These are phyloP conservation scores for Cercophora samala DNA, from an alignment of 495 filamentous ascomycete species.

Conservation along the genomic window DNA sequence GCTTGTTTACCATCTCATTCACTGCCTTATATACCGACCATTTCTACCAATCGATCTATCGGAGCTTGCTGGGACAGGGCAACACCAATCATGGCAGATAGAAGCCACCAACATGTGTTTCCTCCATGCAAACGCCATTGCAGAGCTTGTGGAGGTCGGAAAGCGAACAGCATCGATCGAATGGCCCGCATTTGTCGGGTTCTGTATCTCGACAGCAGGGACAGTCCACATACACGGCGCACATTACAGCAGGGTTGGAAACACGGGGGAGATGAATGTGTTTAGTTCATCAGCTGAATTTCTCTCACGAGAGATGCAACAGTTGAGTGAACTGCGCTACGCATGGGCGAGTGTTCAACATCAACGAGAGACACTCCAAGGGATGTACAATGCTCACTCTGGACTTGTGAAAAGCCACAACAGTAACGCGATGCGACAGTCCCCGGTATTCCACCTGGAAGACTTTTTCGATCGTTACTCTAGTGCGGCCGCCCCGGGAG, in stretches of 20 bases:
- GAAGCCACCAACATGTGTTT: constrained; percentile 84
- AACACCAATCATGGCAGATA: constrained; percentile 89
- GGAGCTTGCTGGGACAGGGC: constrained; percentile 71
- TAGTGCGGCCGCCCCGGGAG: constrained; percentile 41
- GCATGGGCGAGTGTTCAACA: constrained; percentile 75
- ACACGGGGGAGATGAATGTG: constrained; percentile 55
- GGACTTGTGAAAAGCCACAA: constrained; percentile 70
- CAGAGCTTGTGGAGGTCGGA: constrained; percentile 75
- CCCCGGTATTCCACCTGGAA: constrained; percentile 76
- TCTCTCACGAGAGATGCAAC: constrained; percentile 71
- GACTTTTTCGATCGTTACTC: constrained; percentile 81
- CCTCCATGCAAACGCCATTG: constrained; percentile 80
- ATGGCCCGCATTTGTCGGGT: constrained; percentile 79
- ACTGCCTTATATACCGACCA: constrained; percentile 79
- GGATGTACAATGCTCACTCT: constrained; percentile 66
- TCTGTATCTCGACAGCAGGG: constrained; percentile 76
- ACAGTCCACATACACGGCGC: constrained; percentile 83
- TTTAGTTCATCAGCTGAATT: constrained; percentile 62
- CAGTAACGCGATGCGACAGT: constrained; percentile 57
- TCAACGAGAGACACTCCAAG: constrained; percentile 72
- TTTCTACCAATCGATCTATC: constrained; percentile 80
- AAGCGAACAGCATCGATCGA: constrained; percentile 63
- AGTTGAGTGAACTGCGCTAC: constrained; percentile 67
- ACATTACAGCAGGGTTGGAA: constrained; percentile 64
- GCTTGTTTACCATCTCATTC: constrained; percentile 77